A percentile compares a stretch with the other conserved stretches of the same genome.
Evolutionary conservation across 2,329 filamentous ascomycete species (phyloP).

Genomic region (Calonectria pseudoreteaudii): DNA sequence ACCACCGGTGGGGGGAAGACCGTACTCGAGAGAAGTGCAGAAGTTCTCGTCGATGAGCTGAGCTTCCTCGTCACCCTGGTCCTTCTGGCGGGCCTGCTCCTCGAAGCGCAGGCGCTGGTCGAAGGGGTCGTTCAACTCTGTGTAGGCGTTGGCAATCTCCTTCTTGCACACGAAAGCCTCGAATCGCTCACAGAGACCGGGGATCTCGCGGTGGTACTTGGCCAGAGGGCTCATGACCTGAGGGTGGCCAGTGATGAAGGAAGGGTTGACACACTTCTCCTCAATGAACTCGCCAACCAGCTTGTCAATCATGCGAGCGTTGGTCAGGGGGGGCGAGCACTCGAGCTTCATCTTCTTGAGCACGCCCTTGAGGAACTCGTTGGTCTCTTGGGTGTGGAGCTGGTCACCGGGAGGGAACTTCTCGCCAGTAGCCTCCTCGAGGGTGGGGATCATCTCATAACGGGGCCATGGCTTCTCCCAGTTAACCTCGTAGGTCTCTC

Average conservation of each 20-base stretch:
- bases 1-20: slow-evolving; percentile 91
- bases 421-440: slow-evolving; percentile 90
- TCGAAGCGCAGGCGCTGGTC: slow-evolving; percentile 88
- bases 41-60: slow-evolving; percentile 97
- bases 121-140: slow-evolving; percentile 92
- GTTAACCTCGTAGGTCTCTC: slow-evolving; percentile 91
- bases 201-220: slow-evolving; percentile 87
- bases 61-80: slow-evolving; percentile 95
- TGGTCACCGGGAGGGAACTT: slow-evolving; percentile 93
- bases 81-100: slow-evolving; percentile 96
- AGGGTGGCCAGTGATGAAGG: slow-evolving; percentile 73
- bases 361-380: slow-evolving; percentile 85
- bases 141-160: slow-evolving; percentile 97
- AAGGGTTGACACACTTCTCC: slow-evolving; percentile 92
- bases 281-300: slow-evolving; percentile 95
- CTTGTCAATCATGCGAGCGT: slow-evolving; percentile 96
- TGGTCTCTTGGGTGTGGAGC: slow-evolving; percentile 89
- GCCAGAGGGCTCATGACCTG: slow-evolving; percentile 87
- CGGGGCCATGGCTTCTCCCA: slow-evolving; percentile 95
- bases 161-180: slow-evolving; percentile 84
- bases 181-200: slow-evolving; percentile 94
- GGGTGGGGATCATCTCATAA: slow-evolving; percentile 88
- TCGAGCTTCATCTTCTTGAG: slow-evolving; percentile 92
- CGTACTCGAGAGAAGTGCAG: slow-evolving; percentile 88
- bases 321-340: slow-evolving; percentile 90